Evolutionary conservation across 1,284 basidiomycete species (phyloP), one percentile per base, ranked within the genome.

Genomic region (Cutaneotrichosporon arboriforme): DNA sequence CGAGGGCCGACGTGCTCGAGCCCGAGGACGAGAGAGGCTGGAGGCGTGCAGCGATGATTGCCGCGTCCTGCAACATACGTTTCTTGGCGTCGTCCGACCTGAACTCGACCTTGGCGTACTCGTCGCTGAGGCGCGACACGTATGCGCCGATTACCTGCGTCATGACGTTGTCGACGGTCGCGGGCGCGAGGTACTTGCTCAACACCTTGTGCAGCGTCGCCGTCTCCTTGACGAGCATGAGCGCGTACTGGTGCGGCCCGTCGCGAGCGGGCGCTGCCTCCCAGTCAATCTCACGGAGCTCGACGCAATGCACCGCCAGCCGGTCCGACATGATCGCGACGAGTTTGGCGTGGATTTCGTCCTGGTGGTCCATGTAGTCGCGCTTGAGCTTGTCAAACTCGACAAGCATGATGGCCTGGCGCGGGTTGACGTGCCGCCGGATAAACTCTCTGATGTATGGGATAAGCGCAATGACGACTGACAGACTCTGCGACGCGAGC

Each of bases 321-420:
- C 94, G 83, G 76, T 98, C 94, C 49, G 91, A 86, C 96, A 99
- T 98, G 75, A 98, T 99, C 35, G 92, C 88, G 47, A 98, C 87
- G 49, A 99, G 81, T 77, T 99, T 99, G 51, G 90, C 83, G 73
- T 98, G 93, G 50, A 99, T 97, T 78, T 98, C 96, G 70, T 93
- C 90, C 76, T 98, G 96, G 75, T 99, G 94, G 73, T 98, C 94
- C 80, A 97, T 92, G 70, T 89, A 97, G 74, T 98, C 96, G 75
- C 94, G 81, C 77, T 93, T 97, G 54, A 98, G 81, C 78, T 96
- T 97, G 78, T 98, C 96, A 72, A 98, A 99, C 75, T 98, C 94
- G 26, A 91, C 84, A 38, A 98, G 80, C 85, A 98, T 93, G 43
- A 97, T 90, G 0, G 90, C 89, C 74, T 97, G 92, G 74, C 91